Evolutionary conservation across 345 rosid species (phyloP), one percentile per base, ranked within the genome.

Genomic region (Eutrema yunnanense): DNA sequence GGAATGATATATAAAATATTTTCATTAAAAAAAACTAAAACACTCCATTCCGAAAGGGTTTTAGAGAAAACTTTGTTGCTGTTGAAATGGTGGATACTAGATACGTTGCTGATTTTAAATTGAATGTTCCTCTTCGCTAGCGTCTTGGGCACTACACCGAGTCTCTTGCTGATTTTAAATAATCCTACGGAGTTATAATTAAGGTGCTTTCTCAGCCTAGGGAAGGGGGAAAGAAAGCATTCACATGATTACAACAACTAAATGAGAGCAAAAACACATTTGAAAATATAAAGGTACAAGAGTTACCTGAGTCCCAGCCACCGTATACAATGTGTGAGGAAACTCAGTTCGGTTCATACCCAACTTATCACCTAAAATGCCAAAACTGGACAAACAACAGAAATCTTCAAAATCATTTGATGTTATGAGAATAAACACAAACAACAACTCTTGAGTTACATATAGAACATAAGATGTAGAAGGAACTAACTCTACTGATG

Each of bases 241-340:
- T 36, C 56, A 53, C 14, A 69, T 13, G 6, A 37, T 12, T 0
- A 0, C 44, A 4, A 12, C 26, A 56, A 6, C 4, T 5, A 38
- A 22, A 43, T 32, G 41, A 3, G 34, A 30, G 5, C 43, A 38
- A 10, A 58, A 37, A 33, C 36, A 71, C 41, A 56, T 11, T 63
- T 9, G 1, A 65, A 65, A 33, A 64, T 3, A 43, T 4, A 33
- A 51, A 71, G 42, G 29, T n/a, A 57, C 12, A 66, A 46, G 46
- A 50, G 79, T 69, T 52, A 92, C 98, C 85, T 95, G 98, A 75
- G 98, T 92, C 40, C 97, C 98, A 12, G 97, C 89, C 60, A 96
- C 88, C 65, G 88, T 86, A 81, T 90, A 95, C 38, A 81, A 78
- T 0, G 89, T 84, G 78, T 95, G 94, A 4, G 99, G 97, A 79